Evolutionary conservation across 139 green algal genomes (phyloP).

Genomic region (Edaphochlamys debaryana): DNA sequence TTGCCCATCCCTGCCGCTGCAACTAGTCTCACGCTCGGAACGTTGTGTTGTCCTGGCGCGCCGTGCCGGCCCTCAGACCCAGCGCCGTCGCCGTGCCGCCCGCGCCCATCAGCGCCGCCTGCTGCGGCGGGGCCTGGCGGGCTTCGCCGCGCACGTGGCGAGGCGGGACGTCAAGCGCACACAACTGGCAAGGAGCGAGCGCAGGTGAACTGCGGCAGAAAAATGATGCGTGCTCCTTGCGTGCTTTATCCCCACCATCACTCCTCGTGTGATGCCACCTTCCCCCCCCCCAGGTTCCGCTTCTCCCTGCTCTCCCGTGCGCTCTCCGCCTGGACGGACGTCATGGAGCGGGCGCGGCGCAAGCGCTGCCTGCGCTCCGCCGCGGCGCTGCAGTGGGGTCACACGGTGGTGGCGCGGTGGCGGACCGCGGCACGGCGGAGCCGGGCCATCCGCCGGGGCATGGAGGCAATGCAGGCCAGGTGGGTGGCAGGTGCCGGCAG

Average conservation of each 20-base stretch:
- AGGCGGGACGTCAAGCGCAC: not conserved
- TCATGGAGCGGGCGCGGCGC: not conserved
- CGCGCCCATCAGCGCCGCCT: slow-evolving; percentile 2
- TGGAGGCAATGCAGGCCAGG: slow-evolving; percentile 22
- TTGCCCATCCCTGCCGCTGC: too few relatives aligned
- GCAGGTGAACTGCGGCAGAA: slow-evolving; percentile 7
- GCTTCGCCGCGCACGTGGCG: not conserved
- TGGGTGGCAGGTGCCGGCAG: too few relatives aligned
- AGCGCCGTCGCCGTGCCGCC: not conserved
- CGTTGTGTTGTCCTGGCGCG: too few relatives aligned
- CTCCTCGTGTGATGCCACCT: not conserved
- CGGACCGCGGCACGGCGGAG: not conserved
- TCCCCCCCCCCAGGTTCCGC: not conserved
- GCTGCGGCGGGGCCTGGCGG: not conserved
- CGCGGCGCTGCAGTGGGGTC: slow-evolving; percentile 24
- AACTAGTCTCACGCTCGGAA: too few relatives aligned
- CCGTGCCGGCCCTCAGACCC: slow-evolving; percentile 20
- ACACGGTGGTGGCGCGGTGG: slow-evolving; percentile 28
- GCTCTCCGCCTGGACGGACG: not conserved
- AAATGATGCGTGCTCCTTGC: too few relatives aligned
- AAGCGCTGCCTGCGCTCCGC: not conserved
- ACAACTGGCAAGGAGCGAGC: not conserved
- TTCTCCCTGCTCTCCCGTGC: slow-evolving; percentile 7
- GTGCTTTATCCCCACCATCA: too few relatives aligned
- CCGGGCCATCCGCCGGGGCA: not conserved